Evolutionary conservation across 2,329 filamentous ascomycete genomes (phyloP), one percentile per base, ranked within the genome.

Genomic region (Metarhizium anisopliae): DNA sequence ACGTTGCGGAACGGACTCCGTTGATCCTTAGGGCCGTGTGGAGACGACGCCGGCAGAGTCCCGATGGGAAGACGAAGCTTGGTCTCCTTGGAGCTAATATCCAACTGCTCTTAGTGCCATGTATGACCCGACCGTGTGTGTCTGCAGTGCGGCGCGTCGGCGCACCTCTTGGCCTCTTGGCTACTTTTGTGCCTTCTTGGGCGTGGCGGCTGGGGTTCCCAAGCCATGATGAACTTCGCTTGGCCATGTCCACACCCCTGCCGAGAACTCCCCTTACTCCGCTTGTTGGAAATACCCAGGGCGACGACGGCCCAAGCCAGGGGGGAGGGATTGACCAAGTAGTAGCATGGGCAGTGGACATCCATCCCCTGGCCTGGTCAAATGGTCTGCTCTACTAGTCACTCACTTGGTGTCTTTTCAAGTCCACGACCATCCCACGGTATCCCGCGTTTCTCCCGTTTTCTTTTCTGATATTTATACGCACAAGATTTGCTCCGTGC

Each of bases 1-100:
- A 25, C 25, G 3, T 25, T 25, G 25, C 25, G 25, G 32, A 43
- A 53, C 40, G 43, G 54, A 14, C 29, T 16, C 16, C 47, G 4
- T 32, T 43, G 54, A 18, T 38, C 30, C 4, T 7, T 51, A 18
- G 25, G 25, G 25, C n/a, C 43, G 16, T 47, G 52, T 54, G 55
- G 55, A 57, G 43, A 50, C 35, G 36, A 50, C 38, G 38, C 50
- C 53, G 50, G 56, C 25, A 57, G 53, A 57, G 53, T 55, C 50
- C 53, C 56, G 56, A 54, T 57, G 53, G 36, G 32, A 25, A 29
- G 40, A 52, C 51, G n/a, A 47, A 49, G 35, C 42, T 18, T 25
- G 25, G 25, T 25, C 25, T 25, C 25, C 25, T 25, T 38, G 42
- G 29, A 53, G 52, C 52, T 47, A 40, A 13, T 5, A 16, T 14